A percentile compares a stretch with the other conserved stretches of the same genome.
Conservation (phyloP, 495 filamentous ascomycete species). For the Podospora pseudopauciseta region DNA sequence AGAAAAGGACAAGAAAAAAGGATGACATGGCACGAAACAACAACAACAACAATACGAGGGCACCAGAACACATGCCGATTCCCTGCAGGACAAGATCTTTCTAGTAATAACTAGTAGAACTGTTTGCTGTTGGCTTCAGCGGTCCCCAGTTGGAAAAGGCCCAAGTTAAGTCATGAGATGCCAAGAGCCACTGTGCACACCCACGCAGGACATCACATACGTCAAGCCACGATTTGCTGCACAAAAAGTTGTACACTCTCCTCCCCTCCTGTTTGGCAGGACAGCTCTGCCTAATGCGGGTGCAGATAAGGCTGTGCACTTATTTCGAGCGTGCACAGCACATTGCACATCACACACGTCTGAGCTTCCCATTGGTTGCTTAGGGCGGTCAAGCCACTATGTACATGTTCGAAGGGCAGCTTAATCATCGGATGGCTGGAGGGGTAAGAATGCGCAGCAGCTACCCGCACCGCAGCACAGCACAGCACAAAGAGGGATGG, state of each 20-base stretch:
- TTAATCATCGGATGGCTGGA: conserved; percentile 14
- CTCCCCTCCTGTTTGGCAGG: conserved; percentile 4
- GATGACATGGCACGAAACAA: too few species aligned
- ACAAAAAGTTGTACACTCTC: conserved; percentile 12
- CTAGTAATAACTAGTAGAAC: neutral
- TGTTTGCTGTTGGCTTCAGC: neutral
- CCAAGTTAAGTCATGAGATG: neutral
- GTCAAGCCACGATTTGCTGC: conserved; percentile 30
- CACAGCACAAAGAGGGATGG: conserved; percentile 24
- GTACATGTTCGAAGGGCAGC: neutral
- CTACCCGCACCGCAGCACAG: conserved; percentile 24
- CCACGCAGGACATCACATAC: conserved; percentile 9
- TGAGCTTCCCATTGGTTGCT: conserved; percentile 24
- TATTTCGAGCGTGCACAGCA: conserved; percentile 24
- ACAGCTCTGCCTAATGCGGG: conserved; percentile 25
- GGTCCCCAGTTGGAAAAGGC: neutral
- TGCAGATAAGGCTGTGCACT: conserved; percentile 33
- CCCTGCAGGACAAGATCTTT: neutral
- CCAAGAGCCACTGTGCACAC: neutral
- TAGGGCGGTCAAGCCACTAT: conserved; percentile 18
- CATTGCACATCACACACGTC: conserved; percentile 16
- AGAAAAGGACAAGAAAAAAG: neutral
- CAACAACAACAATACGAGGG: neutral
- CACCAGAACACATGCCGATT: neutral
- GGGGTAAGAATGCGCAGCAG: conserved; percentile 30